Evolutionary conservation across 441 rosid species (phyloP), one percentile per base, ranked within the genome.

Genomic region (Pelargonium exstipulatum): DNA sequence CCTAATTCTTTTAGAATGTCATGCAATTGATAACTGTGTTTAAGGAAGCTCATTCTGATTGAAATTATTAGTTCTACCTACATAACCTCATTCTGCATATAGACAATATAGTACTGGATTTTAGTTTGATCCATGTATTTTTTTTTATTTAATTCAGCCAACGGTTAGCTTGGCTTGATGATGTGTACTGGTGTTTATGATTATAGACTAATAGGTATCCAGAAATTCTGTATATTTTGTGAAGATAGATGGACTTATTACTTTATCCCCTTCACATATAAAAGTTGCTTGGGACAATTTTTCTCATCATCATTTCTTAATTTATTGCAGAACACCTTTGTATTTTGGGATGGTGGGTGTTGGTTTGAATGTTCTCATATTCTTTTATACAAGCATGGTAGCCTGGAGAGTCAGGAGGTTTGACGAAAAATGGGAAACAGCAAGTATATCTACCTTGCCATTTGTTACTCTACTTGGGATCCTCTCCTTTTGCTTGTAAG

Each of bases 401-500:
- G 81, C 92, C 0, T 91, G 96, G 96, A 84, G 92, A 72, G 78
- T 82, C 73, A 84, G 92, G 81, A 88, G 96, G 81, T 86, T 87
- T 55, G 97, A 95, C 73, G 99, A 90, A 72, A 95, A 95, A 71
- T 90, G 92, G 94, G 94, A 91, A 79, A 78, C 84, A 13, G 76
- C 90, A 67, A 86, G 90, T 77, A 71, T 88, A 78, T 81, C 94
- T 42, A 87, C 96, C 40, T 83, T 95, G 80, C 97, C 99, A 63
- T 86, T 82, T 67, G 88, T 91, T 64, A 95, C 96, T 43, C 74
- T 90, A 12, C 82, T 95, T n/a, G 96, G 96, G 74, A 74, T 91
- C 49, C 69, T 88, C 77, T 87, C 97, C 12, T 91, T 90, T 88
- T 83, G 89, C 94, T 77, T 88, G 97, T 95, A 87, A 90, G 96